Percentiles rank a stretch among this genome's conserved stretches.
These are phyloP conservation scores for Rhodotorula sp. DNA, from an alignment of 1,284 basidiomycete species.

Conservation along the genomic window DNA sequence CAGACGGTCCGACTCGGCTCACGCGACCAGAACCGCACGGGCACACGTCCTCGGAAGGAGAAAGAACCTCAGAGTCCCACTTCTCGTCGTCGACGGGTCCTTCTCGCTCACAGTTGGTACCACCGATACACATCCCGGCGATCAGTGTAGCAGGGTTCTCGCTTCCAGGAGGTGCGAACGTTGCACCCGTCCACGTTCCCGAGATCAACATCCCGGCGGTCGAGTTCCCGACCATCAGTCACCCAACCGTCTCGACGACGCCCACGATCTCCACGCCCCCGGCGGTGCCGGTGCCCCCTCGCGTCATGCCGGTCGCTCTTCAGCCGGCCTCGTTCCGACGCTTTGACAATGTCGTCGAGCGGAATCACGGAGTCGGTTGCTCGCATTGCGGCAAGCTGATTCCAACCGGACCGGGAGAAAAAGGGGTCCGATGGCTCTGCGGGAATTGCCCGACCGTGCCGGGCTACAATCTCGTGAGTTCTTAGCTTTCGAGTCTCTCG, in stretches of 20 bases:
- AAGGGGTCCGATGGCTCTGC: constrained; percentile 3
- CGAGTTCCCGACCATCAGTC: neutral
- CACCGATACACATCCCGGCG: neutral
- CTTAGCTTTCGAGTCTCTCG: neutral
- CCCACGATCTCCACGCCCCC: neutral
- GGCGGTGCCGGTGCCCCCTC: neutral
- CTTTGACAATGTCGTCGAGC: neutral
- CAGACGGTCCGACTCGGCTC: neutral
- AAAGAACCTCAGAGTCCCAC: neutral
- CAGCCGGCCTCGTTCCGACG: neutral
- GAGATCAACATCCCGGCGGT: neutral
- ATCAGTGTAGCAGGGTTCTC: neutral
- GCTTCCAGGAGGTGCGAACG: neutral
- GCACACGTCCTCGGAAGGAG: neutral
- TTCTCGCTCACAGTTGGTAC: neutral
- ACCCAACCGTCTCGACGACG: neutral
- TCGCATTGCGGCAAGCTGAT: neutral
- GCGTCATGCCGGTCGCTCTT: neutral
- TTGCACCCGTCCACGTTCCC: neutral
- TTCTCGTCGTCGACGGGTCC: too few relatives aligned
- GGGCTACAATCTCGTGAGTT: neutral
- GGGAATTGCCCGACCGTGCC: constrained; percentile 13
- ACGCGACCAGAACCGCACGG: neutral
- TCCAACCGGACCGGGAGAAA: neutral
- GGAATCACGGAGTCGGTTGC: constrained; percentile 10